Evolutionary conservation across 2,329 filamentous ascomycete genomes (phyloP).

Genomic region (Ramichloridium luteum): DNA sequence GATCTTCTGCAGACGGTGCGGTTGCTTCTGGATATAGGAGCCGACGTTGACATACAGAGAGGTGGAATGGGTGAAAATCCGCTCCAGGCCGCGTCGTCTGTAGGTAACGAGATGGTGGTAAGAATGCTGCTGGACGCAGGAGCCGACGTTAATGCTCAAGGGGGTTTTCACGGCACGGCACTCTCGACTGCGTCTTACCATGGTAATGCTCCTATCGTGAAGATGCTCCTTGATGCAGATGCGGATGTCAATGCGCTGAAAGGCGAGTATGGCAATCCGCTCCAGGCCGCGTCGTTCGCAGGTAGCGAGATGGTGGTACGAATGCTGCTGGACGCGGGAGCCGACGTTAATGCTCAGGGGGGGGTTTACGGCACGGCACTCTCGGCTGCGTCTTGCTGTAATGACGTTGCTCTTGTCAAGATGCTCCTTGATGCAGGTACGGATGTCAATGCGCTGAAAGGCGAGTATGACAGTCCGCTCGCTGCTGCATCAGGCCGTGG

Average conservation of each 20-base stretch:
- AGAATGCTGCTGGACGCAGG: constrained; percentile 7
- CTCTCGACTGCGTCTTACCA: constrained; percentile 8
- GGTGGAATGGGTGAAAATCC: not conserved
- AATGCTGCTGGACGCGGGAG: constrained; percentile 5
- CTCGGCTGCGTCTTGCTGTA: constrained; percentile 3
- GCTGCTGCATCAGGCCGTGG: not conserved
- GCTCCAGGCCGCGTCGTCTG: not conserved
- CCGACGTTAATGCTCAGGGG: constrained; percentile 4
- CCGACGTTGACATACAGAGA: constrained; percentile 4
- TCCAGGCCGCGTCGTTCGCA: constrained; percentile 8
- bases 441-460: not conserved
- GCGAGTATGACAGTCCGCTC: not conserved
- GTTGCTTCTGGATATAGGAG: constrained; percentile 4
- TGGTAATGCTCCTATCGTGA: not conserved
- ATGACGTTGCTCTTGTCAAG: not conserved
- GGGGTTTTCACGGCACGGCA: constrained; percentile 5
- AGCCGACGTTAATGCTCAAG: constrained; percentile 8
- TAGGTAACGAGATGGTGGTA: constrained; percentile 2
- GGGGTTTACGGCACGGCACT: constrained; percentile 9
- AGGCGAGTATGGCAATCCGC: constrained; percentile 6
- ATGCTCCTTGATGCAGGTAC: not conserved
- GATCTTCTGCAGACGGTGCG: constrained; percentile 2
- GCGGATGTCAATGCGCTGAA: constrained; percentile 5
- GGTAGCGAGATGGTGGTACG: constrained; percentile 1
- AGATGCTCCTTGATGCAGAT: constrained; percentile 5